phyloP scores from a whole-genome alignment of 2,329 filamentous ascomycete species.

The Mycosphaerella sp. region DNA sequence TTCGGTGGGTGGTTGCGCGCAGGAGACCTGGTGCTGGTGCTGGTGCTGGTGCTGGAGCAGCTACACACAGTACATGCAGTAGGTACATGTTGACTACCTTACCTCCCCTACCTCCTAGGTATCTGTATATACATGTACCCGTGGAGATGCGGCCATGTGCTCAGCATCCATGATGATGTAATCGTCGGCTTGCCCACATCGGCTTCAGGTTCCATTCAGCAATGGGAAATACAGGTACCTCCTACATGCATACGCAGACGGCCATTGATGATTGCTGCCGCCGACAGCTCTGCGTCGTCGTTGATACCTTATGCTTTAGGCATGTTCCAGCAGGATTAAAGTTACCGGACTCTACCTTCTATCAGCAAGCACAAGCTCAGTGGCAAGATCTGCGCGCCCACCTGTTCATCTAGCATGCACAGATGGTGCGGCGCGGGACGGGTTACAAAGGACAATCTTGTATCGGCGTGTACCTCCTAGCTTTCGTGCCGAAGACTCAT shows the following conservation, averaged over 20 bases:
- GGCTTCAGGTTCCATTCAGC: background rate
- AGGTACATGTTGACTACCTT: too few species aligned
- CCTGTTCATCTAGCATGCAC: background rate
- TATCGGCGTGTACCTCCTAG: constrained; percentile 3
- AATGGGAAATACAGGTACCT: too few species aligned
- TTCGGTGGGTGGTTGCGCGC: constrained; percentile 10
- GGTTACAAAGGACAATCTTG: constrained; percentile 7
- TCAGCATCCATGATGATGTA: constrained; percentile 15
- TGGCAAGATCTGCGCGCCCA: background rate
- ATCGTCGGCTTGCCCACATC: constrained; percentile 11
- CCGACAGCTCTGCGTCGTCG: background rate
- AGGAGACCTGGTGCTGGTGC: constrained; percentile 2
- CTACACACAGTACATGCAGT: background rate
- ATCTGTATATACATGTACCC: constrained; percentile 1
- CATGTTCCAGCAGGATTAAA: constrained; percentile 11
- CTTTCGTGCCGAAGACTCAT: constrained; percentile 15
- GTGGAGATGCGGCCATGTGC: constrained; percentile 15
- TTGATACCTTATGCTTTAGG: constrained; percentile 3
- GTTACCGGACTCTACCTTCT: constrained; percentile 12
- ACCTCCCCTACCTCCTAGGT: too few species aligned
- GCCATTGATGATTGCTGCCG: background rate
- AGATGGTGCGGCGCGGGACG: constrained; percentile 7
- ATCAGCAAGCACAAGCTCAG: constrained; percentile 9
- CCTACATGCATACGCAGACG: background rate
- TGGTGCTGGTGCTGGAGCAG: constrained; percentile 2